Base-by-base conservation (phyloP, 331 rosid species). In the Quercus phellos region DNA sequence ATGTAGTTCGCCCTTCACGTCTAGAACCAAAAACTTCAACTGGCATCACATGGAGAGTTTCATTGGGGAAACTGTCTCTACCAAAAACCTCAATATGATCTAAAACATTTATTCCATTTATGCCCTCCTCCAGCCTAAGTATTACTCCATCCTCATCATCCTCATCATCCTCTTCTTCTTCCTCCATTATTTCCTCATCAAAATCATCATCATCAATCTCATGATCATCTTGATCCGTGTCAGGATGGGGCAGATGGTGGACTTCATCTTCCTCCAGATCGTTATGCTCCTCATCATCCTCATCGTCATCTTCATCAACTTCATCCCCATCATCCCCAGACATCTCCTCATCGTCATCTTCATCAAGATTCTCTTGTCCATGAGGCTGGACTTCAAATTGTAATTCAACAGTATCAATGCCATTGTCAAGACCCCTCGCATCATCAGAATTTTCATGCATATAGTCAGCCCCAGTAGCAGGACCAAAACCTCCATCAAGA, bases 1-100 rank as follows among this genome's bases (percentile, higher is more conserved):
- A 95, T 74, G 99, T 95, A 32, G 99, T 93, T 26, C 98, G 88
- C 71, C 98, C 99, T 58, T 93, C 92, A 73, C 98, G 93, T 77
- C 99, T 93, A 55, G 99, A 95, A 77, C 97, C 99, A 83, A 95
- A 93, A 82, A 90, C 96, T 85, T 95, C 99, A 73, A 95, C 94
- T 9, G 99, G 99, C 99, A 95, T 95, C 77, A 91, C 98, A 70
- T 90, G 98, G 78, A 90, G 97, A 26, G 92, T 84, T 73, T 95
- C 99, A 82, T 93, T 95, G 38, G 94, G 88, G 85, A 91, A 94
- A 84, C 85, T 87, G 46, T 93, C 99, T 84, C 99, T 91, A 51
- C 99, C 96, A 78, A 95, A 87, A 70, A 91, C 96, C 88, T 95
- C 99, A 85, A 95, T 92, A 74, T 91, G 99, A 81, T 95, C 98